Conservation (phyloP, 2,329 filamentous ascomycete species). For the Bretziella fagacearum region DNA sequence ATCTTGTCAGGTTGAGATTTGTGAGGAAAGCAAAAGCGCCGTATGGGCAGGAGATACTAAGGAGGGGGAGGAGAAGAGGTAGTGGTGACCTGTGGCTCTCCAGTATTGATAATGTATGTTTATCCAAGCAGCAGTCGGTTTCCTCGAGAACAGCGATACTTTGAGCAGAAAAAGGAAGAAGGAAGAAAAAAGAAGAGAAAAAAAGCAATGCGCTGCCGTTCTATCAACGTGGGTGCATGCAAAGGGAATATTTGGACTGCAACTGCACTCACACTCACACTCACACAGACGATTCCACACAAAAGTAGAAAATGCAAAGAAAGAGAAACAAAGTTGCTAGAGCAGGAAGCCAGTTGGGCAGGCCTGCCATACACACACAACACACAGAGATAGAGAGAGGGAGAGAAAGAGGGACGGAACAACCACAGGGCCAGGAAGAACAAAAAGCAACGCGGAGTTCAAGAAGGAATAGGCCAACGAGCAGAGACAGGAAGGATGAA, state of each 20-base stretch:
- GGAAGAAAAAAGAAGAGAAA: not conserved
- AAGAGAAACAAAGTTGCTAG: not conserved
- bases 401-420: not conserved
- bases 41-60: not conserved
- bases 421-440: conserved; percentile 1
- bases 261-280: not conserved
- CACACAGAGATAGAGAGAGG: not conserved
- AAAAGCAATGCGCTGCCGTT: not conserved
- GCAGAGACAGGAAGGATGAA: not conserved
- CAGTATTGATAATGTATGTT: too few relatives aligned
- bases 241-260: not conserved
- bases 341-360: not conserved
- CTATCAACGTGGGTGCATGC: not conserved
- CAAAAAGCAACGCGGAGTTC: not conserved
- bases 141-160: not conserved
- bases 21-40: not conserved
- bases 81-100: too few relatives aligned
- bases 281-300: too few relatives aligned
- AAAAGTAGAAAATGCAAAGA: too few relatives aligned
- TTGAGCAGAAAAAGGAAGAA: too few relatives aligned
- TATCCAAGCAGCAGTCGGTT: not conserved
- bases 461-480: not conserved
- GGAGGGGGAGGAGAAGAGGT: not conserved
- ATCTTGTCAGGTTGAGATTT: too few relatives aligned
- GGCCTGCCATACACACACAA: too few relatives aligned